Percentiles rank a stretch among this genome's conserved stretches.
These are phyloP conservation scores for Curvularia sp. DNA, from an alignment of 2,329 filamentous ascomycete genomes.

Conservation along the genomic window DNA sequence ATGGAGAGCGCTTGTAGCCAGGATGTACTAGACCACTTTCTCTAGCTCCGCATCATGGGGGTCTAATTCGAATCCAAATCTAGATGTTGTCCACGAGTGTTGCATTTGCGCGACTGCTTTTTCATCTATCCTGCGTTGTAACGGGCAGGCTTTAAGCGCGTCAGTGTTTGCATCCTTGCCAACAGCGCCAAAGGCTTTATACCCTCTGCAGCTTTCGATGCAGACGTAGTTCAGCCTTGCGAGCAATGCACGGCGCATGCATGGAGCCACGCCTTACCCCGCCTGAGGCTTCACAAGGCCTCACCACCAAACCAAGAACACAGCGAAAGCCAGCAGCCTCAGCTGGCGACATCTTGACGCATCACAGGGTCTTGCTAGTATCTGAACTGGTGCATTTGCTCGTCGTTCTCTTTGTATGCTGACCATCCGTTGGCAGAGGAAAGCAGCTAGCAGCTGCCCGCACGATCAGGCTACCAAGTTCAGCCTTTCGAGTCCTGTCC, in stretches of 20 bases:
- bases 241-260: neutral
- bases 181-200: neutral
- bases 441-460: neutral
- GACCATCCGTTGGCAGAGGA: neutral
- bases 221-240: neutral
- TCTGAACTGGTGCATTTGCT: neutral
- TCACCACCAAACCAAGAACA: neutral
- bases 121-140: neutral
- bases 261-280: conserved; percentile 4
- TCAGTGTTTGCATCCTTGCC: neutral
- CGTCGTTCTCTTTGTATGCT: neutral
- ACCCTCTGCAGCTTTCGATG: neutral
- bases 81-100: conserved; percentile 3
- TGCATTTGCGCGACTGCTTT: conserved; percentile 5
- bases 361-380: neutral
- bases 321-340: neutral
- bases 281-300: neutral
- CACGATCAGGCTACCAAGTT: conserved; percentile 7
- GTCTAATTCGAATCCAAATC: neutral
- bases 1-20: conserved; percentile 8
- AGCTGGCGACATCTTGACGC: conserved; percentile 1
- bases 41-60: conserved; percentile 6
- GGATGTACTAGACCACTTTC: conserved; percentile 5
- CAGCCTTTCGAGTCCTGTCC: conserved; percentile 8
- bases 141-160: conserved; percentile 3